Evolutionary conservation across 768 basidiomycete genomes (phyloP).

Genomic region (Cystofilobasidium macerans): DNA sequence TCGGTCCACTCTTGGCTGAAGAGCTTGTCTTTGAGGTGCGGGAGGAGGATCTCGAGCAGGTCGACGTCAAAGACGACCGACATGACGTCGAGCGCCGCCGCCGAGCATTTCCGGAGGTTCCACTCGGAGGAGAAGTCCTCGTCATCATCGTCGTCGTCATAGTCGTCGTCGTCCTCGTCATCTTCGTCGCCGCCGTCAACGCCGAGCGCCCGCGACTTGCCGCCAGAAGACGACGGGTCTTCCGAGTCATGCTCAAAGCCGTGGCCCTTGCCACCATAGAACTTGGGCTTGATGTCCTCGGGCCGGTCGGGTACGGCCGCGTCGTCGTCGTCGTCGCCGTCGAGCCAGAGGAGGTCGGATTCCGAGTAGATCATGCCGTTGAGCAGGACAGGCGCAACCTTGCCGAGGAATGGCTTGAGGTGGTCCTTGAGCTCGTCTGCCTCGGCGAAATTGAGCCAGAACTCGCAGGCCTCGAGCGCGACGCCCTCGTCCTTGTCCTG

Average conservation of each 20-base stretch:
- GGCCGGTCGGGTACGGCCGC: slow-evolving; percentile 85
- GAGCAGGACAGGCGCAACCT: slow-evolving; percentile 86
- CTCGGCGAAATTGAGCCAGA: slow-evolving; percentile 98
- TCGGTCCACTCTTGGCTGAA: slow-evolving; percentile 90
- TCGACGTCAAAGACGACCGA: slow-evolving; percentile 88
- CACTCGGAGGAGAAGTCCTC: slow-evolving; percentile 97
- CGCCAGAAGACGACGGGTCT: slow-evolving; percentile 27
- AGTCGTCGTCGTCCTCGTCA: slow-evolving; percentile 75
- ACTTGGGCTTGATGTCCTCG: slow-evolving; percentile 87
- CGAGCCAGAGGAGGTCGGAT: slow-evolving; percentile 87
- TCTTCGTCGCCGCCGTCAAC: slow-evolving; percentile 71
- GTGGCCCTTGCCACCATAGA: slow-evolving; percentile 71
- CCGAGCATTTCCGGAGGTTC: slow-evolving; percentile 97
- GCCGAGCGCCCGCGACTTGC: slow-evolving; percentile 32
- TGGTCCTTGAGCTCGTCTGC: slow-evolving; percentile 75
- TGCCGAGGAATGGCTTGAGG: slow-evolving; percentile 73
- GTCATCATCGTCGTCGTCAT: slow-evolving; percentile 80
- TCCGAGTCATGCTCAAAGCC: slow-evolving; percentile 54
- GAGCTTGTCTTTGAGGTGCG: slow-evolving; percentile 81
- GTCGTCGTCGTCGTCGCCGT: slow-evolving; percentile 76
- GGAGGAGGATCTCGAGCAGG: slow-evolving; percentile 73
- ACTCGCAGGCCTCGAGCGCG: slow-evolving; percentile 96
- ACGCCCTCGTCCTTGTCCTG: slow-evolving; percentile 91
- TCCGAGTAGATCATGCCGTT: slow-evolving; percentile 97
- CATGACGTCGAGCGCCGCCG: slow-evolving; percentile 91